Conservation (phyloP, 768 basidiomycete species). For the Termitomyces titanicus region DNA sequence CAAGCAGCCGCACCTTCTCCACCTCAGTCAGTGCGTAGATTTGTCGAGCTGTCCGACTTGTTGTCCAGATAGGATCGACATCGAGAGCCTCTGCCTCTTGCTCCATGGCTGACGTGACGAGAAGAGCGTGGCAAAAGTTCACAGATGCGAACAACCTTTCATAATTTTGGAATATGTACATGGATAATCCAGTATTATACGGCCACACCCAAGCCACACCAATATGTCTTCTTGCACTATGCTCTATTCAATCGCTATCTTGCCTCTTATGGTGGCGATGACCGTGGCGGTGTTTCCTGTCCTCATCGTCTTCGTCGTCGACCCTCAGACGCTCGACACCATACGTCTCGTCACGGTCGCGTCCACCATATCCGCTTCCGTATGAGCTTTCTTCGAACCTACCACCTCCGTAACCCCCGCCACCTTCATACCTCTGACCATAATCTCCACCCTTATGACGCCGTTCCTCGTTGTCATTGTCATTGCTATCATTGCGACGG, state of each 20-base stretch:
- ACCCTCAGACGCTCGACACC: slow-evolving; percentile 49
- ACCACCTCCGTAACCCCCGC: slow-evolving; percentile 15
- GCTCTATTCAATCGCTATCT: slow-evolving; percentile 12
- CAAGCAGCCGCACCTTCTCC: slow-evolving; percentile 53
- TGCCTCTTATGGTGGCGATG: slow-evolving; percentile 11
- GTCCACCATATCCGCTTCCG: slow-evolving; percentile 10
- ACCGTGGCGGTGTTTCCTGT: slow-evolving; percentile 10
- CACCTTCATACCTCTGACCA: slow-evolving; percentile 15
- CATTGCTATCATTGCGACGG: not conserved
- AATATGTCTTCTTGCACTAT: not conserved
- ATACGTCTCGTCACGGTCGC: slow-evolving; percentile 39
- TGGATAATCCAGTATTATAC: not conserved
- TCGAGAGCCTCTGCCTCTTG: slow-evolving; percentile 36
- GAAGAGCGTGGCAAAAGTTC: slow-evolving; percentile 7
- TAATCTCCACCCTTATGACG: not conserved
- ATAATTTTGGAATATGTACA: not conserved
- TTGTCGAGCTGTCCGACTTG: slow-evolving; percentile 76
- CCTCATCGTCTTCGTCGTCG: slow-evolving; percentile 26
- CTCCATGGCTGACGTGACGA: slow-evolving; percentile 22
- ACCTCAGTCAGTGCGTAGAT: slow-evolving; percentile 79
- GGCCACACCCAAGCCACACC: too few species aligned
- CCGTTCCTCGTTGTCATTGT: not conserved
- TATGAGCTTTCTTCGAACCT: slow-evolving; percentile 12
- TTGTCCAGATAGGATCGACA: slow-evolving; percentile 78
- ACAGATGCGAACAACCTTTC: not conserved